Conservation (phyloP, 192 early-diverging fungal species). For the Gaertneriomyces semiglobifer region DNA sequence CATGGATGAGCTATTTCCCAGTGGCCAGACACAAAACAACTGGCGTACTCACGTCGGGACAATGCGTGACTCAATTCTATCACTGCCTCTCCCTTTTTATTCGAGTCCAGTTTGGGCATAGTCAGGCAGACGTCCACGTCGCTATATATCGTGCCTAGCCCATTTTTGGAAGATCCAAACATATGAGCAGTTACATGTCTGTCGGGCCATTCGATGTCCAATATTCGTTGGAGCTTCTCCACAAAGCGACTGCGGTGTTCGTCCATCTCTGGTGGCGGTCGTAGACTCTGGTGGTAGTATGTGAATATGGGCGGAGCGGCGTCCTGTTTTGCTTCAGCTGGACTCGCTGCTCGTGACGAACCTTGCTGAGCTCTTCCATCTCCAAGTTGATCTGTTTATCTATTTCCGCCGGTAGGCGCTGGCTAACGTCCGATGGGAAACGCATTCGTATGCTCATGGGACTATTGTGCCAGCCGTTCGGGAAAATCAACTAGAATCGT, state of each 20-base stretch:
- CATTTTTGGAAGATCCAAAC: slow-evolving; percentile 91
- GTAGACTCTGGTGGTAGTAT: slow-evolving; percentile 6
- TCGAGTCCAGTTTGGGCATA: slow-evolving; percentile 43
- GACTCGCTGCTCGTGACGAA: not conserved
- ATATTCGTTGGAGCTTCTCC: slow-evolving; percentile 73
- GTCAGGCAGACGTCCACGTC: slow-evolving; percentile 93
- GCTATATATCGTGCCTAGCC: slow-evolving; percentile 73
- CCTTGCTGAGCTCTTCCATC: slow-evolving; percentile 30
- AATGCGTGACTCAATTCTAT: too few relatives aligned
- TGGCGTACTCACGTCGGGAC: too few relatives aligned
- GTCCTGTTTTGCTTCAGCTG: not conserved
- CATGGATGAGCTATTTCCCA: too few relatives aligned
- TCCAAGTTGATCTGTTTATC: slow-evolving; percentile 27
- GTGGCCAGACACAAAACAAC: too few relatives aligned
- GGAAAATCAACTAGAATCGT: not conserved
- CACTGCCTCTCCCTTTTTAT: too few relatives aligned
- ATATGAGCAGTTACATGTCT: slow-evolving; percentile 73
- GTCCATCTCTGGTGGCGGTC: slow-evolving; percentile 27
- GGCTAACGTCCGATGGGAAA: not conserved
- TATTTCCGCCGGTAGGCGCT: slow-evolving; percentile 6
- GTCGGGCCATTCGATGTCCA: slow-evolving; percentile 79
- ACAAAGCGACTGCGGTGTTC: slow-evolving; percentile 59
- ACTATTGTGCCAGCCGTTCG: not conserved
- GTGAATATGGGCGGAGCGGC: not conserved
- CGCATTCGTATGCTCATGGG: not conserved